Conservation (phyloP, 345 rosid genomes). For the Tarenaya hassleriana region DNA sequence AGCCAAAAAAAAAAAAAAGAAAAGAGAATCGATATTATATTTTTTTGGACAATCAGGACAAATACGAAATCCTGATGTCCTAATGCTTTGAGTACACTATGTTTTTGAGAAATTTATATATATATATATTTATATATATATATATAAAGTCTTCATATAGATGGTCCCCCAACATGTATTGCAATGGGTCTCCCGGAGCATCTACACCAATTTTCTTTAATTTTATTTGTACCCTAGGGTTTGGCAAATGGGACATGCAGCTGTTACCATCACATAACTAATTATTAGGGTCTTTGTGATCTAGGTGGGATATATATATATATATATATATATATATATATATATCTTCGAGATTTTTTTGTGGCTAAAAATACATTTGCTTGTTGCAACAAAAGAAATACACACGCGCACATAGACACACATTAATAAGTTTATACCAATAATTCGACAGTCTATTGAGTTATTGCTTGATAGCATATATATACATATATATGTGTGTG, state of each 20-base stretch:
- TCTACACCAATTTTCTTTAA: conserved; percentile 27
- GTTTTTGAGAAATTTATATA: conserved; percentile 30
- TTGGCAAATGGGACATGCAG: conserved; percentile 61
- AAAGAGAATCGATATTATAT: conserved; percentile 30
- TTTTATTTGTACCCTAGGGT: conserved; percentile 45
- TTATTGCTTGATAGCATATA: too few species aligned
- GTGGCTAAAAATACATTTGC: too few species aligned
- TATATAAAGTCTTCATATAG: conserved; percentile 18
- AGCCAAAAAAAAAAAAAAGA: too few species aligned
- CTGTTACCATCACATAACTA: conserved; percentile 62
- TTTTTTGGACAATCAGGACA: conserved; percentile 30
- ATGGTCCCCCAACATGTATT: conserved; percentile 52
- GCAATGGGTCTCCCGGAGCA: conserved; percentile 29
- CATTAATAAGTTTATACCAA: not conserved
- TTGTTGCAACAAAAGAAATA: too few species aligned
- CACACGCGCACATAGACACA: too few species aligned
- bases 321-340: not conserved
- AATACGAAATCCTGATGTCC: conserved; percentile 25
- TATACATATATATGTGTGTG: too few species aligned
- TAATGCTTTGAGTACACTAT: conserved; percentile 30
- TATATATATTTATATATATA: conserved; percentile 18
- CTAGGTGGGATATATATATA: conserved; percentile 40
- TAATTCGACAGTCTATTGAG: too few species aligned
- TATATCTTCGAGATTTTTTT: conserved; percentile 4
- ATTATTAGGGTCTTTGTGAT: conserved; percentile 48